phyloP scores from a whole-genome alignment of 2,329 filamentous ascomycete species.

The Pseudogymnoascus pannorum region DNA sequence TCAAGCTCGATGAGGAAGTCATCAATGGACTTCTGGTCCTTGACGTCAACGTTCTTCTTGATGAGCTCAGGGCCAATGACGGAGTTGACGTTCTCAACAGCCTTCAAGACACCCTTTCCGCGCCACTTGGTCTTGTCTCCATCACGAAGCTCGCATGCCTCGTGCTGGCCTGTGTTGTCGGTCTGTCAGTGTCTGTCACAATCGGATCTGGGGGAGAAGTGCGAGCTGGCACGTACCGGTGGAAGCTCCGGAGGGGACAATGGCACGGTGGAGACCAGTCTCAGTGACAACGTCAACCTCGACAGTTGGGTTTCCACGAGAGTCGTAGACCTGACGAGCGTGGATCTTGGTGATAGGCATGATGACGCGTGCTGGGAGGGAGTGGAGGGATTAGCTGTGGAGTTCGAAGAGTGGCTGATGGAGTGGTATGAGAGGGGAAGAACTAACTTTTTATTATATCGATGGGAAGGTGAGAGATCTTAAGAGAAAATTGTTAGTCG shows the following conservation, averaged over 20 bases:
- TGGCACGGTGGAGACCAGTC: constrained; percentile 93
- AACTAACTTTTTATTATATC: not conserved
- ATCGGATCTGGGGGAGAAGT: constrained; percentile 20
- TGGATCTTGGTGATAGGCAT: constrained; percentile 91
- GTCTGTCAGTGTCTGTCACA: constrained; percentile 18
- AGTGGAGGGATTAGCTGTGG: not conserved
- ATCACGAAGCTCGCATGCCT: constrained; percentile 86
- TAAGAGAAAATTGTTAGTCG: not conserved
- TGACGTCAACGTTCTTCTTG: constrained; percentile 75
- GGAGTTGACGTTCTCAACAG: constrained; percentile 78
- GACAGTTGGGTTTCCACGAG: constrained; percentile 95
- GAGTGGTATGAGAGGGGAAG: not conserved
- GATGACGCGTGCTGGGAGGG: constrained; percentile 34
- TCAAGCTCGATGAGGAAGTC: constrained; percentile 81
- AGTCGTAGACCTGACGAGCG: constrained; percentile 96
- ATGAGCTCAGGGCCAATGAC: constrained; percentile 74
- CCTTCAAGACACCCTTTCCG: constrained; percentile 82
- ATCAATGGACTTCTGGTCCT: constrained; percentile 79
- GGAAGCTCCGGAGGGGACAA: constrained; percentile 93
- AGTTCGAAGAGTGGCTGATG: not conserved
- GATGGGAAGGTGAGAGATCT: not conserved
- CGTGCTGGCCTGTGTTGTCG: constrained; percentile 62
- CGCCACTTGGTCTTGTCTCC: constrained; percentile 80
- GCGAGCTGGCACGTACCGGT: constrained; percentile 57
- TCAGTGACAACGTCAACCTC: constrained; percentile 97